Percentiles rank a stretch among this genome's conserved stretches.
phyloP scores from a whole-genome alignment of 495 filamentous ascomycete species.

The Xylaria castorea region DNA sequence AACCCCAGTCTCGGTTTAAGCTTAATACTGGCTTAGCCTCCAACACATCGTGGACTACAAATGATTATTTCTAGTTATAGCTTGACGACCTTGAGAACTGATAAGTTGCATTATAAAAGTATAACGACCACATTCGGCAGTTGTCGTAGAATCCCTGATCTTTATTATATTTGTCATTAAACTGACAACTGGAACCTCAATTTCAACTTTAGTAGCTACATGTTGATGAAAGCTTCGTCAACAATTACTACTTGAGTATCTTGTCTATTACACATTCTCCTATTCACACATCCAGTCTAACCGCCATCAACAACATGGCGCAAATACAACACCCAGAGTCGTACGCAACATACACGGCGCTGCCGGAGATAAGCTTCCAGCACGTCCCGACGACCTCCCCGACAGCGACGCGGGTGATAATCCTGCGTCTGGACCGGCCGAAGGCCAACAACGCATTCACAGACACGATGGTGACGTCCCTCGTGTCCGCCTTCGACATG shows the following conservation, averaged over 20 bases:
- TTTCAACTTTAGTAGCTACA: background rate
- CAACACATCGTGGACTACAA: background rate
- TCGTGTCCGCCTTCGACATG: conserved; percentile 60
- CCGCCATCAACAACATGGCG: background rate
- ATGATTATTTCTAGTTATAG: background rate
- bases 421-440: conserved; percentile 64
- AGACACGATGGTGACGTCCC: conserved; percentile 57
- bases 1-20: background rate
- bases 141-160: background rate
- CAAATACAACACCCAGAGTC: conserved; percentile 25
- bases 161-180: background rate
- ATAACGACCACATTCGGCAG: background rate
- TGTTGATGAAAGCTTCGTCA: background rate
- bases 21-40: background rate
- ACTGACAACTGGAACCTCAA: background rate
- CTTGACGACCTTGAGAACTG: background rate
- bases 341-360: conserved; percentile 36
- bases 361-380: conserved; percentile 61
- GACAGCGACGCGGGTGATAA: conserved; percentile 60
- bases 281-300: background rate
- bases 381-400: conserved; percentile 58
- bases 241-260: background rate
- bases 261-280: background rate
- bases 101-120: background rate
- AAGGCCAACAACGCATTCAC: conserved; percentile 70